Base-by-base conservation (phyloP, 2,329 filamentous ascomycete species). In the Exserohilum rostratum region DNA sequence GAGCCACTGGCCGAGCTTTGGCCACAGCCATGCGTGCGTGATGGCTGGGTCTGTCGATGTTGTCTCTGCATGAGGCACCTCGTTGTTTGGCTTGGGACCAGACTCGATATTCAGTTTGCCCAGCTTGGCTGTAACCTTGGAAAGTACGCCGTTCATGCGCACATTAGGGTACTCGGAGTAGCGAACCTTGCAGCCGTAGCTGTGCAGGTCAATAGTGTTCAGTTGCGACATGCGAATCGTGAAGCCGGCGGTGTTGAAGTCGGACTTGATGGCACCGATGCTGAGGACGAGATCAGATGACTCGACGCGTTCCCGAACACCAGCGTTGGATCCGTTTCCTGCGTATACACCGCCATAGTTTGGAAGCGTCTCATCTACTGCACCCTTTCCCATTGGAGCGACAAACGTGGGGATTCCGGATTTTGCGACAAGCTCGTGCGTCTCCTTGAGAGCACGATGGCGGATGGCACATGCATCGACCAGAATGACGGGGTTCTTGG, bases 321-420 rank as follows among this genome's bases (percentile, higher is more conserved):
- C 82, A 1, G 85, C 81, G 47, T 87, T 84, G 29, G 88, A 91
- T 31, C 88, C 90, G 54, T 83, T 83, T n/a, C 92, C 92, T 7
- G 89, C 89, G 72, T 96, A 96, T 5, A 96, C 90, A 60, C 92
- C 92, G 18, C 90, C 90, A 64, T 89, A 96, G 67, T 85, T 89
- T n/a, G 83, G 79, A 42, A 89, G 82, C 2, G 83, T 84, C 75
- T 96, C 91, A 66, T 95, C 84, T 42, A 96, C 84, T 17, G 90
- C 89, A 15, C 91, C 85, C 78, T 96, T 96, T 42, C 91, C 91
- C 89, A 96, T 96, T 2, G 91, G 90, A 0, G 91, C 89, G n/a
- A 93, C 90, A 65, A 95, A 96, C 0, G 90, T 88, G 4, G 92
- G 91, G 6, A 96, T 79, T 3, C 85, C 81, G 1, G 90, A 90